phyloP scores from a whole-genome alignment of 805 yeast genomes.

The Barnettozyma californica region DNA sequence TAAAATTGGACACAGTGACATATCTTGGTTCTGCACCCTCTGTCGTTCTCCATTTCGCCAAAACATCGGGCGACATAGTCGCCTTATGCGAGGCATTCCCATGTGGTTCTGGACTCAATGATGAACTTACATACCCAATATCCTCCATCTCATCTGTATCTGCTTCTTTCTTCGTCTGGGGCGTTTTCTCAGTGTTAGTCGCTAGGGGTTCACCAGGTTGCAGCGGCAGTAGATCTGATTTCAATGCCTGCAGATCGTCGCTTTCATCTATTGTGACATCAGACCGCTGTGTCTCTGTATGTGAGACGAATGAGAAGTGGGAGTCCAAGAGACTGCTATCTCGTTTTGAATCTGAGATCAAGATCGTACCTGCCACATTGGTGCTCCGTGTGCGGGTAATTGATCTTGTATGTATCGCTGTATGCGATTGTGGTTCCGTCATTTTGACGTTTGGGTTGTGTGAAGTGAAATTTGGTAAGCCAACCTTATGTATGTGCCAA shows the following conservation, averaged over 20 bases:
- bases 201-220: neutral
- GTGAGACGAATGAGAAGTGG: neutral
- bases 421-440: neutral
- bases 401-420: neutral
- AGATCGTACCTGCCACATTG: neutral
- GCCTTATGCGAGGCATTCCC: neutral
- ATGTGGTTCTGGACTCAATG: neutral
- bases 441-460: neutral
- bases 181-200: neutral
- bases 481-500: neutral
- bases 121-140: neutral
- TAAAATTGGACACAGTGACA: neutral
- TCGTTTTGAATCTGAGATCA: neutral
- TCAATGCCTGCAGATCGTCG: neutral
- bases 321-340: neutral
- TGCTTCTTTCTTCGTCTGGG: neutral
- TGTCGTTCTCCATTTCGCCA: neutral
- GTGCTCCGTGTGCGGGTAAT: neutral
- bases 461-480: neutral
- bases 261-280: neutral
- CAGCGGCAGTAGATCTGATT: neutral
- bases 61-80: neutral
- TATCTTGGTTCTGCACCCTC: neutral
- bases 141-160: neutral
- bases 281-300: neutral